phyloP scores from a whole-genome alignment of 2,329 filamentous ascomycete genomes.

The Aspergillus quadricinctus region DNA sequence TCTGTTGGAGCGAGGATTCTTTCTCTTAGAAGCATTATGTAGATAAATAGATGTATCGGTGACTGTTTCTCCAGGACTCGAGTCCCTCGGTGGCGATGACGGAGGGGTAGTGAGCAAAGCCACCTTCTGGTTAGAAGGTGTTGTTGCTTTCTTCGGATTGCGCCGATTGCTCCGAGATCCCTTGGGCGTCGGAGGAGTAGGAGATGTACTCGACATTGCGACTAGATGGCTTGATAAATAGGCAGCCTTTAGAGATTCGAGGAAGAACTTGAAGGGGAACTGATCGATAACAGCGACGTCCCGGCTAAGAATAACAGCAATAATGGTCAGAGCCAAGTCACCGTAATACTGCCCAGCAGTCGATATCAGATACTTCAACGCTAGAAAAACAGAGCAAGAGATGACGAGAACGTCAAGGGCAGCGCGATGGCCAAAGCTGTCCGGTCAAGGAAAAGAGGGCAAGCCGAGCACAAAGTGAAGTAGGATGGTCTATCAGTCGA shows the following conservation, averaged over 20 bases:
- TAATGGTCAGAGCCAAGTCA: slow-evolving; percentile 14
- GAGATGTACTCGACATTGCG: slow-evolving; percentile 44
- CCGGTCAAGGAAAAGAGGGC: not conserved
- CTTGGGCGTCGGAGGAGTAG: slow-evolving; percentile 37
- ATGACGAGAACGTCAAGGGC: slow-evolving; percentile 1
- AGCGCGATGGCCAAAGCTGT: not conserved
- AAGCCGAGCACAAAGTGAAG: slow-evolving; percentile 3
- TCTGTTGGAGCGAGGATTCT: slow-evolving; percentile 32
- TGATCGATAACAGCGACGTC: slow-evolving; percentile 7
- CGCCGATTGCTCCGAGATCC: slow-evolving; percentile 34
- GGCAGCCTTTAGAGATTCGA: slow-evolving; percentile 35
- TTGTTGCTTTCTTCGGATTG: slow-evolving; percentile 33
- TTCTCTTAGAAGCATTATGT: slow-evolving; percentile 31
- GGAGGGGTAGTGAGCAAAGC: slow-evolving; percentile 31
- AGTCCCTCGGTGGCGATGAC: slow-evolving; percentile 32
- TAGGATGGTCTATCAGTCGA: slow-evolving; percentile 13
- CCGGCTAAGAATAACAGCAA: slow-evolving; percentile 21
- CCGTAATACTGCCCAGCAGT: slow-evolving; percentile 32
- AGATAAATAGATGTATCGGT: slow-evolving; percentile 28
- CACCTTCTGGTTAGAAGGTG: slow-evolving; percentile 27
- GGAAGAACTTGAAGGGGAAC: slow-evolving; percentile 24
- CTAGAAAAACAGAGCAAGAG: slow-evolving; percentile 12
- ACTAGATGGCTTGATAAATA: slow-evolving; percentile 48
- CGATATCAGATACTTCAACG: slow-evolving; percentile 25
- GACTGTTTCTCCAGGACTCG: slow-evolving; percentile 27